Evolutionary conservation across 371 early-diverging fungal genomes (phyloP), one percentile per base, ranked within the genome.

Genomic region (Mortierella sp.): DNA sequence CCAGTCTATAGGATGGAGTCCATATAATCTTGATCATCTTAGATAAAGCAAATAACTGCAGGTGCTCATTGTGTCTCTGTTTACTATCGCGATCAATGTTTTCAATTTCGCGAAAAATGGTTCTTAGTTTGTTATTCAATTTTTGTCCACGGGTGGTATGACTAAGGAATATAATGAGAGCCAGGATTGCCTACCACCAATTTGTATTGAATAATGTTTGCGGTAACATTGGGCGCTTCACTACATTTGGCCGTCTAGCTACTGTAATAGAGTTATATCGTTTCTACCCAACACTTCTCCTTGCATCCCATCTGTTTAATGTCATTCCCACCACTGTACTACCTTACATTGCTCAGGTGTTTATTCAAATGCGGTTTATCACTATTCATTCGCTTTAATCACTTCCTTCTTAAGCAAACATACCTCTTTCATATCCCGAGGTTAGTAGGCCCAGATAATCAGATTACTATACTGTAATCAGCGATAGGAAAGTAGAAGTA

Each of bases 121-220:
- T 17, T 56, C 12, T 7, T 56, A 23, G 26, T 54, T 6, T 47
- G 47, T 4, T 47, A 31, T 53, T 34, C 40, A 56, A 15, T 37
- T 40, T 31, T 64, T 45, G 35, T 17, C 58, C 57, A 66, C 58
- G 58, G 57, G 45, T 31, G 34, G 40, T 43, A 66, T 66, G 66
- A 66, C 66, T 45, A 66, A 66, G 32, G 47, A 15, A 53, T 8
- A n/a, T 31, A 28, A 23, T 29, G 55, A 55, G 26, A 55, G 55
- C 55, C 17, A 5, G 8, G n/a, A 49, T 15, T 5, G 35, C 35
- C 35, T 35, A 35, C 35, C 9, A 35, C 9, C 15, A 2, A 13
- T 40, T 40, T 40, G 40, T 40, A 40, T 40, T 40, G 40, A 40
- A 10, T 51, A 51, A 3, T 2, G 53, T 51, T 51, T 40, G 40